Base-by-base conservation (phyloP, 2,329 filamentous ascomycete genomes). In the Periconia sp. region DNA sequence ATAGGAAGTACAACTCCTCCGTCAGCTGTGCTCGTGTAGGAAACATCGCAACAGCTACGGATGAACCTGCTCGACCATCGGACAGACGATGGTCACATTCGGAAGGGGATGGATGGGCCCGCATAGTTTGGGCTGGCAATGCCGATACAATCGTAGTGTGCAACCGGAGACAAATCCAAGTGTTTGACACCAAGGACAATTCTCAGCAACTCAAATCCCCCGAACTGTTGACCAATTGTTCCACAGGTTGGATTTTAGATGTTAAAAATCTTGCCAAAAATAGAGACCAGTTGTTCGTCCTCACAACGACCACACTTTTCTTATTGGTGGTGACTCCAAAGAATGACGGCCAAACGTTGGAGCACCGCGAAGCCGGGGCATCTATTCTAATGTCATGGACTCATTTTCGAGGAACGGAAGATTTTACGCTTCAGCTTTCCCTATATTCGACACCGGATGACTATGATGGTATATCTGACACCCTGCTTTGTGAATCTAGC, bases 231-330 rank as follows among this genome's bases (percentile, higher is more conserved):
- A 42, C 63, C 1, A 34, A 48, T 5, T 56, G 53, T 7, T 61
- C 63, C 0, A 28, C 54, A 3, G 60, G 73, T 44, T 77, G 78
- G 77, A 79, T 89, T 34, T 61, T 89, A 43, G 80, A 87, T 56
- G 58, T 84, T 1, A 74, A 75, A 49, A 55, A 66, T 7, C 80
- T 79, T 43, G 75, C 76, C 1, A 57, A 65, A 2, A 69, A 77
- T 39, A 67, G 72, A 4, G 70, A 73, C 18, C 76, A 81, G n/a
- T 56, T 83, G 1, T 80, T 84, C 43, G 68, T 88, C 8, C 68
- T 88, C 31, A 88, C 84, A 1, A 77, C 75, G 10, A 72, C 71
- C 0, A 71, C 70, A 19, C 41, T 87, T 0, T 69, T 78, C 23
- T 74, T 80, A 69, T 52, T 82, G n/a, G 70, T 76, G 34, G 56